phyloP scores from a whole-genome alignment of 495 filamentous ascomycete genomes.

The Achaetomiella virescens region DNA sequence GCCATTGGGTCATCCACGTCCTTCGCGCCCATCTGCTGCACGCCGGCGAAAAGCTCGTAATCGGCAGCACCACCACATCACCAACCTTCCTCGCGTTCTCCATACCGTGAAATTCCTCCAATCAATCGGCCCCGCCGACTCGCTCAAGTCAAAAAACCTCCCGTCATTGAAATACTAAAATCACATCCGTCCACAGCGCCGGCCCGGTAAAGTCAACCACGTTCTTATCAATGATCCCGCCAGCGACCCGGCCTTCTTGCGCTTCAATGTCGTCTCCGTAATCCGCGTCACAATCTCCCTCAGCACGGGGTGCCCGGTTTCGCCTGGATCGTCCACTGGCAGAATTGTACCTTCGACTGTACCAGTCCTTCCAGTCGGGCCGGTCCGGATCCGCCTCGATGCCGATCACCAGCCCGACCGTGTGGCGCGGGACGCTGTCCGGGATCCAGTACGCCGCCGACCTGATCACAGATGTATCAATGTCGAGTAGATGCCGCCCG shows the following conservation, averaged over 20 bases:
- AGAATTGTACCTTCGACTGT: constrained; percentile 95
- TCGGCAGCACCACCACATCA: constrained; percentile 88
- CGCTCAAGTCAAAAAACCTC: constrained; percentile 75
- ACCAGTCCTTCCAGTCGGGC: constrained; percentile 90
- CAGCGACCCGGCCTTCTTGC: constrained; percentile 65
- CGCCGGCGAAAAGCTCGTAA: constrained; percentile 95
- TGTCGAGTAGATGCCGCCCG: constrained; percentile 95
- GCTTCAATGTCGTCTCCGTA: constrained; percentile 69
- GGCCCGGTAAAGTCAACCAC: constrained; percentile 97
- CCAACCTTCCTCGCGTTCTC: constrained; percentile 76
- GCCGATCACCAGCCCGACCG: constrained; percentile 80
- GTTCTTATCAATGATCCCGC: constrained; percentile 59
- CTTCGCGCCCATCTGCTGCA: constrained; percentile 87
- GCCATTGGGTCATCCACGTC: constrained; percentile 93
- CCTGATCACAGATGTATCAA: constrained; percentile 81
- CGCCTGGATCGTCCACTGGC: constrained; percentile 96
- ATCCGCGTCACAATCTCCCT: constrained; percentile 82
- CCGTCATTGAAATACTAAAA: constrained; percentile 92
- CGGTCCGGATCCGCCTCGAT: constrained; percentile 96
- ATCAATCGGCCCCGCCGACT: constrained; percentile 66
- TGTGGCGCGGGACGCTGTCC: constrained; percentile 61
- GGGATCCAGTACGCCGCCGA: constrained; percentile 87
- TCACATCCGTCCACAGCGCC: constrained; percentile 86
- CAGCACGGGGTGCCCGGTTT: constrained; percentile 94
- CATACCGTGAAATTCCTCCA: constrained; percentile 90